Evolutionary conservation across 306 rosid genomes (phyloP), one percentile per base, ranked within the genome.

Genomic region (Prunus persica): DNA sequence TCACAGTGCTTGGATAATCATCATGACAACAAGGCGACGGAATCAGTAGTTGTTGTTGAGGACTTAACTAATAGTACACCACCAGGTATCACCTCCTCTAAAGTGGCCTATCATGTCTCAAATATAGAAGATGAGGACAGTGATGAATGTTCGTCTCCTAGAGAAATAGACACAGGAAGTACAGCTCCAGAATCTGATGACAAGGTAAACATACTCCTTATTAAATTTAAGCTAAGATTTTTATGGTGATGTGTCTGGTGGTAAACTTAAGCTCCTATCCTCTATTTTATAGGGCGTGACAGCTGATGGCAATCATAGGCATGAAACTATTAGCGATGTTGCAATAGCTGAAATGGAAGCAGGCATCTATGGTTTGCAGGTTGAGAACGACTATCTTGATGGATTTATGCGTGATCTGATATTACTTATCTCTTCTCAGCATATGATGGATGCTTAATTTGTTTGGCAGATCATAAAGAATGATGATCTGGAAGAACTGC

Each of bases 341-440:
- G 65, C 78, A 63, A 87, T 82, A 52, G 70, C 88, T 71, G 97
- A 95, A 88, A 82, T 80, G 57, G 97, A 86, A 76, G 89, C 93
- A 10, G 97, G 81, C 80, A 63, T 89, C 76, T 81, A 88, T 34
- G 97, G 97, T 83, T 85, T 95, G 86, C 97, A 95, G 97, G 97
- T 95, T 78, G 61, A 11, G 69, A 82, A 60, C 27, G 30, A 47
- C 76, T 69, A n/a, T 70, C 65, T 79, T 72, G 60, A 77, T 71
- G 45, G 64, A 57, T 65, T 34, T 22, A 56, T 71, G 78, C 41
- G 52, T 67, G 61, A 68, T 63, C 20, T 71, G 3, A 20, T 65
- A 55, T 61, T 15, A n/a, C 8, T 50, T 50, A 19, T 69, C 24
- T 46, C 34, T 50, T 79, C 58, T 73, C 66, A 76, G 51, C 34